Evolutionary conservation across 805 yeast species (phyloP), one percentile per base, ranked within the genome.

Genomic region (Wickerhamiella galacta): DNA sequence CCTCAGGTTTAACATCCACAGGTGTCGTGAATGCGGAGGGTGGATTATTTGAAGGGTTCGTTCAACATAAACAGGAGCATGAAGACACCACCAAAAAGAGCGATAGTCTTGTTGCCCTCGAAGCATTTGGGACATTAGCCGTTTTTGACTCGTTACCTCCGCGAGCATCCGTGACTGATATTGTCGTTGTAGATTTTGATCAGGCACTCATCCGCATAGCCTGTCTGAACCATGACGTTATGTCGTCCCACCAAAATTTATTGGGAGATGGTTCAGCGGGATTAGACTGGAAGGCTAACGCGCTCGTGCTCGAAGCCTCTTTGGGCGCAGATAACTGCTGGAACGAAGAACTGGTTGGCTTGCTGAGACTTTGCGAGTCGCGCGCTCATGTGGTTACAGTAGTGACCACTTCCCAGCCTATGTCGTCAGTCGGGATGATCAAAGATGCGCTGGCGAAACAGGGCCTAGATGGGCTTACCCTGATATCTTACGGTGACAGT

Each of bases 151-250:
- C 7, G 7, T 6, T 24, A 14, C 26, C 26, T 9, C 12, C 26
- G 15, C 11, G 6, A 7, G 6, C 15, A 12, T 7, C 8, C n/a
- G 23, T 34, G 21, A 35, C 43, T 6, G 48, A 44, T 21, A 34
- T 44, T 14, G 33, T 44, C 4, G 28, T 44, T 3, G 30, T 44
- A 6, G 45, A 44, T 22, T 43, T 44, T 21, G 47, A 44, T 31
- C 33, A 43, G 16, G 35, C 45, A 6, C 31, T 46, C 15, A 35
- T 46, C 7, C 33, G 32, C 3, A 33, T 39, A 2, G 46, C 47
- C 3, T 23, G 18, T 4, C 26, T 37, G 8, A 43, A 35, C 27
- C 12, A 16, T 17, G 39, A 38, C 8, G 36, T 46, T n/a, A 8
- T 40, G 19, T 36, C 24, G 25, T 18, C 24, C 16, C 28, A 26